Percentiles rank a stretch among this genome's conserved stretches.
Evolutionary conservation across 805 yeast species (phyloP).

Genomic region (Blastobotrys mokoenaii): DNA sequence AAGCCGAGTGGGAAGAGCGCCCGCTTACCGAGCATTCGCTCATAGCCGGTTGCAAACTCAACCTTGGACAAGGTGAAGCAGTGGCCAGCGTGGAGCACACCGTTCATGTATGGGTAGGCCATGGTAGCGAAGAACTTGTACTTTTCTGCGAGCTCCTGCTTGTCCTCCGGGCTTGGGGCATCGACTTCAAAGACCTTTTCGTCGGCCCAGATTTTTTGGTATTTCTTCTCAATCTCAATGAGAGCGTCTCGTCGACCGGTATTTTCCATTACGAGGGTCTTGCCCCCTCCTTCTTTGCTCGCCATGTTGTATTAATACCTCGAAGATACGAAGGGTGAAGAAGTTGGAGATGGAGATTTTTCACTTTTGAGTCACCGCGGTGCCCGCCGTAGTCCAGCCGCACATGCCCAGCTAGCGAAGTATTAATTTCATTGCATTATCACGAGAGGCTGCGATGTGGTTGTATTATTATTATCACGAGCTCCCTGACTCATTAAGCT

Average conservation of each 20-base stretch:
- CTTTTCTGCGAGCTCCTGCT: conserved; percentile 65
- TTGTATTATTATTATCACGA: too few species aligned
- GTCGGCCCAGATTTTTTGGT: conserved; percentile 80
- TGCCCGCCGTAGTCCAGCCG: too few species aligned
- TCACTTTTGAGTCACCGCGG: too few species aligned
- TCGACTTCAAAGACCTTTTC: conserved; percentile 79
- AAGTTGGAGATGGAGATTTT: neutral
- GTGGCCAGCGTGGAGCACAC: conserved; percentile 97
- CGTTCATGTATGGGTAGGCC: conserved; percentile 99
- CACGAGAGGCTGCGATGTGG: too few species aligned
- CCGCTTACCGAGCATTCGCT: conserved; percentile 87
- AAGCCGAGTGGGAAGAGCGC: conserved; percentile 94
- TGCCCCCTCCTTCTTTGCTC: conserved; percentile 14
- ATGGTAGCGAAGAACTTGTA: conserved; percentile 81
- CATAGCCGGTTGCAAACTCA: conserved; percentile 87
- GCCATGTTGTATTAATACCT: conserved; percentile 1
- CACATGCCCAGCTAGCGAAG: neutral
- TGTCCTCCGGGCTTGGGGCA: conserved; percentile 72
- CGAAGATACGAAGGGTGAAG: too few species aligned
- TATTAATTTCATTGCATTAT: too few species aligned
- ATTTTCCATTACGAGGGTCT: conserved; percentile 16
- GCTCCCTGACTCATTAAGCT: too few species aligned
- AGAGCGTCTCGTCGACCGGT: conserved; percentile 94
- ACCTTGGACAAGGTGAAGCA: conserved; percentile 90
- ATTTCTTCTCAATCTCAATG: conserved; percentile 79